These are phyloP conservation scores for Brasenia schreberi DNA, from an alignment of 164 flowering plant species.

Conservation along the genomic window DNA sequence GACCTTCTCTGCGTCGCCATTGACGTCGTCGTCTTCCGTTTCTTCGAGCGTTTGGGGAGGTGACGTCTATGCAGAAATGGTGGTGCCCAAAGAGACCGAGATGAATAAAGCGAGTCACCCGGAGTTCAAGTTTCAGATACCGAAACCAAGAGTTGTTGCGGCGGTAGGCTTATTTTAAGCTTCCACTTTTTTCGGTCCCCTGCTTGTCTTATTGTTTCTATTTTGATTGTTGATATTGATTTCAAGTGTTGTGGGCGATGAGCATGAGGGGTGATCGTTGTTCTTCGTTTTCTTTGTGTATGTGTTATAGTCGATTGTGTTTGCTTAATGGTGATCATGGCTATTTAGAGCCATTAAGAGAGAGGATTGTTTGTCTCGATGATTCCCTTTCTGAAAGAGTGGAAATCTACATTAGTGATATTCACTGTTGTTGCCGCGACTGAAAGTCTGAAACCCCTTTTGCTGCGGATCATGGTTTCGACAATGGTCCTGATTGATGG, in stretches of 20 bases:
- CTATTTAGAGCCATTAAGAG: neutral
- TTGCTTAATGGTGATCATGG: neutral
- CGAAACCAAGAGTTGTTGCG: conserved; percentile 23
- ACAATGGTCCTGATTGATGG: neutral
- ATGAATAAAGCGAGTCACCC: conserved; percentile 19
- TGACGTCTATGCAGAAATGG: conserved; percentile 32
- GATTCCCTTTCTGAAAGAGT: too few relatives aligned
- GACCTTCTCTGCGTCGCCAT: neutral
- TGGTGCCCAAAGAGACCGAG: conserved; percentile 32
- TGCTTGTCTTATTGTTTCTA: too few relatives aligned
- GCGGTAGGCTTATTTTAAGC: neutral
- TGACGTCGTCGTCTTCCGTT: neutral
- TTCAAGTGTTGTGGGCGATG: too few relatives aligned
- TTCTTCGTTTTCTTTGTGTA: neutral
- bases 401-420: too few relatives aligned
- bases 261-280: neutral
- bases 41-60: conserved; percentile 8
- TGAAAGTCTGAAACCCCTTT: neutral
- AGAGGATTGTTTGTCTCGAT: too few relatives aligned
- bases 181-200: neutral
- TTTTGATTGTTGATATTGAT: neutral
- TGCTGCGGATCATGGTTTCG: neutral
- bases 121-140: conserved; percentile 36
- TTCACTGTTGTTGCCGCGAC: too few relatives aligned
- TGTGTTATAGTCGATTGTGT: too few relatives aligned